Percentiles rank a stretch among this genome's conserved stretches.
Evolutionary conservation across 129 eudicot genomes (phyloP).

Genomic region (Flaveria ramosissima): DNA sequence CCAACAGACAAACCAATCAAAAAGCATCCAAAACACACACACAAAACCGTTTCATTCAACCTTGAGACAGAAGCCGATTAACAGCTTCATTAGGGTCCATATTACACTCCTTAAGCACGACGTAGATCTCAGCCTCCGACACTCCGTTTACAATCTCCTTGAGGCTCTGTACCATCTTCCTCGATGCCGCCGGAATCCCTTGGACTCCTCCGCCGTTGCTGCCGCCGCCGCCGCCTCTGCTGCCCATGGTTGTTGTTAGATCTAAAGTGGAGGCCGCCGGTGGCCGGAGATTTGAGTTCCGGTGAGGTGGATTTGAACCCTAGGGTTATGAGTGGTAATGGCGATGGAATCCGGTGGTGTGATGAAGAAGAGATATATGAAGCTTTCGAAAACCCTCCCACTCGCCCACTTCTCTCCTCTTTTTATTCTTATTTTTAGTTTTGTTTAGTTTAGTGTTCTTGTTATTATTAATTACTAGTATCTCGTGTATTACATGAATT

Average conservation of each 20-base stretch:
- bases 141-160: slow-evolving; percentile 80
- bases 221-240: slow-evolving; percentile 43
- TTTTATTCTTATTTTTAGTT: neutral
- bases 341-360: slow-evolving; percentile 21
- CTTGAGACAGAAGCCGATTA: slow-evolving; percentile 82
- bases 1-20: neutral
- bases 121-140: slow-evolving; percentile 79
- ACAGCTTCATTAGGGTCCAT: slow-evolving; percentile 95
- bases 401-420: slow-evolving; percentile 35
- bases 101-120: slow-evolving; percentile 76
- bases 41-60: slow-evolving; percentile 7
- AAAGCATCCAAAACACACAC: neutral
- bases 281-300: slow-evolving; percentile 12
- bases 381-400: slow-evolving; percentile 49
- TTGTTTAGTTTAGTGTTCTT: neutral
- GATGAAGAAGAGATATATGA: slow-evolving; percentile 34
- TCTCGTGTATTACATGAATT: no score
- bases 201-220: slow-evolving; percentile 43
- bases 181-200: slow-evolving; percentile 59
- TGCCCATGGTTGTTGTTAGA: slow-evolving; percentile 39
- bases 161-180: slow-evolving; percentile 73
- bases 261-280: slow-evolving; percentile 18
- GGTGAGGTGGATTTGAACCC: neutral
- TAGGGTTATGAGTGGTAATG: slow-evolving; percentile 14
- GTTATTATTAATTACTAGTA: neutral